A percentile compares a stretch with the other conserved stretches of the same genome.
These are phyloP conservation scores for Plasmodium coatneyi DNA, from an alignment of 169 alveolate genomes.

Conservation along the genomic window DNA sequence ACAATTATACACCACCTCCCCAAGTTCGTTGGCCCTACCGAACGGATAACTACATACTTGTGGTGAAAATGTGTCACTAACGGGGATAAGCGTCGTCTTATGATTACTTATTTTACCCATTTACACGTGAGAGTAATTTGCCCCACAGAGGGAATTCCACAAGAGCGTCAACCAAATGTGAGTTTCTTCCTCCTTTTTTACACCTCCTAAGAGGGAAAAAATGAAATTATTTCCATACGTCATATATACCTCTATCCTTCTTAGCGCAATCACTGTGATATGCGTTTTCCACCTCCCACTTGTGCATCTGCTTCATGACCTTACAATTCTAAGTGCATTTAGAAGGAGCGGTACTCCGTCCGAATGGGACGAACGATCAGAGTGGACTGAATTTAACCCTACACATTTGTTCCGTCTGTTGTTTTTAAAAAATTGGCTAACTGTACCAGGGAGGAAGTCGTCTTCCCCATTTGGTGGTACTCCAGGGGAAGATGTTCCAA, in stretches of 20 bases:
- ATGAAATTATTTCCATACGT: slow-evolving; percentile 41
- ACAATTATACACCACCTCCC: neutral
- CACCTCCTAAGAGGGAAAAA: slow-evolving; percentile 12
- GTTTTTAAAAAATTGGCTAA: neutral
- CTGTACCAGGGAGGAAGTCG: neutral
- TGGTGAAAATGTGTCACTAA: neutral
- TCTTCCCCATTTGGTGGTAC: neutral
- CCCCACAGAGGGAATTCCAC: neutral
- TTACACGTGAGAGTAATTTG: neutral
- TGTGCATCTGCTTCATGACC: slow-evolving; percentile 7
- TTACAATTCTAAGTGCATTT: neutral
- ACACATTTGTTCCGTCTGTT: neutral
- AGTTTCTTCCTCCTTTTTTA: neutral
- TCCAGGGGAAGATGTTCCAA: neutral
- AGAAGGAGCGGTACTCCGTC: neutral
- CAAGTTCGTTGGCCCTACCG: neutral
- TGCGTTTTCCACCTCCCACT: slow-evolving; percentile 9
- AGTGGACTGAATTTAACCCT: neutral
- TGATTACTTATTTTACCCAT: neutral
- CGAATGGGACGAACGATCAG: neutral
- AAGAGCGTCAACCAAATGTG: neutral
- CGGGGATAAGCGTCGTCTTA: neutral
- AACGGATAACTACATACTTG: neutral
- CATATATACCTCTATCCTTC: slow-evolving; percentile 6
- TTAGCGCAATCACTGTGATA: slow-evolving; percentile 6